These are phyloP conservation scores for Zygotorulaspora danielsina DNA, from an alignment of 805 yeast genomes.

Conservation along the genomic window DNA sequence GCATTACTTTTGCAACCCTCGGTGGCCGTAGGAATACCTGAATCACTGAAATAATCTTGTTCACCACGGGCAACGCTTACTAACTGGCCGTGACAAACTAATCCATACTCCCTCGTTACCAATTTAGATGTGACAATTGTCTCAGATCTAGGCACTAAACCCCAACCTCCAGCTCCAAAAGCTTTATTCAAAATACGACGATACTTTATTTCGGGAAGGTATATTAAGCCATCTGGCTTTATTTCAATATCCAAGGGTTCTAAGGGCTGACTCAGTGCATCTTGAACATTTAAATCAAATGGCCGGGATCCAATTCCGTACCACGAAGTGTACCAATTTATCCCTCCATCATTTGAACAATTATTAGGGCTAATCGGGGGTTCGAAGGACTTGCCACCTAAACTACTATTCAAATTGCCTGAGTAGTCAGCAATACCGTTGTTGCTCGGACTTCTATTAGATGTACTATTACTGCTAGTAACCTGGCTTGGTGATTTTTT, in stretches of 20 bases:
- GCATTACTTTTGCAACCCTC: constrained; percentile 98
- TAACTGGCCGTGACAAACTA: constrained; percentile 80
- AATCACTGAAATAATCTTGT: constrained; percentile 83
- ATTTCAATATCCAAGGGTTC: constrained; percentile 76
- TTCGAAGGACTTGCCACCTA: constrained; percentile 14
- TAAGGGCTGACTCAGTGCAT: constrained; percentile 59
- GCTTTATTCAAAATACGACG: constrained; percentile 83
- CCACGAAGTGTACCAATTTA: constrained; percentile 83
- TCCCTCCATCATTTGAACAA: constrained; percentile 7
- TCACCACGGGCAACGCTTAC: constrained; percentile 95
- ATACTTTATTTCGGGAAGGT: constrained; percentile 92
- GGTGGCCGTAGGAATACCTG: constrained; percentile 88
- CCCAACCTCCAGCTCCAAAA: constrained; percentile 99
- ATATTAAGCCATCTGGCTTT: constrained; percentile 90
- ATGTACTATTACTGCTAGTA: background rate
- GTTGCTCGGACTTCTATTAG: background rate
- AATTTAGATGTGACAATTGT: constrained; percentile 68
- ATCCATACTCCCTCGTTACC: constrained; percentile 85
- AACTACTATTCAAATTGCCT: constrained; percentile 16
- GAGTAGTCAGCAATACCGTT: constrained; percentile 9
- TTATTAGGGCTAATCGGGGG: background rate
- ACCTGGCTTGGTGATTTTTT: constrained; percentile 3
- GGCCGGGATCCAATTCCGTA: constrained; percentile 81
- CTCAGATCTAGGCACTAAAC: constrained; percentile 88
- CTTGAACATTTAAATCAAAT: constrained; percentile 57